A percentile compares a stretch with the other conserved stretches of the same genome.
phyloP scores from a whole-genome alignment of 306 rosid species.

The Cicer yamashitae region DNA sequence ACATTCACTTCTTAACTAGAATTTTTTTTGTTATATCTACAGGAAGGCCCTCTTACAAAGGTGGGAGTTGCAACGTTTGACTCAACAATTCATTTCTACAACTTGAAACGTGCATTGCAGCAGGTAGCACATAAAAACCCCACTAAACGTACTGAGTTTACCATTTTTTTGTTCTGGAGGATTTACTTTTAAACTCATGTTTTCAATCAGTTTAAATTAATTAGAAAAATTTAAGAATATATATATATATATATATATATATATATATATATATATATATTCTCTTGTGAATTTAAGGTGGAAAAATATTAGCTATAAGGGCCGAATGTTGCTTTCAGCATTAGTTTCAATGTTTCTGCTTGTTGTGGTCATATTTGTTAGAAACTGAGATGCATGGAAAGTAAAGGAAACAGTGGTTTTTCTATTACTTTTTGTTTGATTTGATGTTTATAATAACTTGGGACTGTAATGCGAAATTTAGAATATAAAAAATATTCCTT shows the following conservation, averaged over 20 bases:
- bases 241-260: conserved; percentile 3
- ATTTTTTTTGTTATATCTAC: conserved; percentile 44
- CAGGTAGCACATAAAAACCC: conserved; percentile 63
- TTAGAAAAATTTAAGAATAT: not conserved
- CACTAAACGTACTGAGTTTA: not conserved
- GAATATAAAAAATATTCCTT: conserved; percentile 32
- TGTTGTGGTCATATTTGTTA: conserved; percentile 25
- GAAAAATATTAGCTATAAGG: conserved; percentile 7
- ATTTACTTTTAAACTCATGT: conserved; percentile 12
- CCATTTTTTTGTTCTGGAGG: not conserved
- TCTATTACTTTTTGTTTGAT: conserved; percentile 22
- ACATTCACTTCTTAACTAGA: conserved; percentile 23
- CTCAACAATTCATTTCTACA: conserved; percentile 93
- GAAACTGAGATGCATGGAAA: not conserved
- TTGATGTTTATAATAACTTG: conserved; percentile 21
- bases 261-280: not conserved
- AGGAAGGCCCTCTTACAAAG: conserved; percentile 91
- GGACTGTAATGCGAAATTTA: conserved; percentile 25
- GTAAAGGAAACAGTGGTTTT: conserved; percentile 4
- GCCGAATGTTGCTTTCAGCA: conserved; percentile 1
- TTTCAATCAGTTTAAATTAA: conserved; percentile 21
- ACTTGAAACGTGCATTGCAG: conserved; percentile 89
- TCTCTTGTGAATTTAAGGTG: conserved; percentile 13
- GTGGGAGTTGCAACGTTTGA: conserved; percentile 98
- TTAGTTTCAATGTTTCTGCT: conserved; percentile 21